Conservation (phyloP, 2,329 filamentous ascomycete species). For the Pochonia chlamydosporia region DNA sequence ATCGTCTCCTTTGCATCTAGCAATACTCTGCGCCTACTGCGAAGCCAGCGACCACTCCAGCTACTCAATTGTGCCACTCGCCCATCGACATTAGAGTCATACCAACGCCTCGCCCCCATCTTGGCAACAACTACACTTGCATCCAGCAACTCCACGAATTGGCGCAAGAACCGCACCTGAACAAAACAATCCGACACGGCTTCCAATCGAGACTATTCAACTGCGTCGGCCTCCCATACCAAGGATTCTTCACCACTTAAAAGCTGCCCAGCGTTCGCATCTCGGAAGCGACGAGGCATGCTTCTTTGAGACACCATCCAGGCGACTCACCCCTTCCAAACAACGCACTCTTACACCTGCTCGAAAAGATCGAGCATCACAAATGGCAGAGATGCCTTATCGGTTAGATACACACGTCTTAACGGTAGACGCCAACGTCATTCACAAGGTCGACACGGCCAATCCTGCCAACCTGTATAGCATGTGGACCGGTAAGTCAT, state of each 20-base stretch:
- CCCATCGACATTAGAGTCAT: background rate
- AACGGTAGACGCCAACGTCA: conserved; percentile 83
- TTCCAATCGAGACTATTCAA: background rate
- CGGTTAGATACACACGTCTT: conserved; percentile 79
- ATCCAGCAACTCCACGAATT: background rate
- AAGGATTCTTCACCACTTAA: background rate
- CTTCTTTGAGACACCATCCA: background rate
- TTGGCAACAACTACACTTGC: background rate
- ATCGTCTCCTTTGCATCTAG: background rate
- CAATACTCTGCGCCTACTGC: background rate
- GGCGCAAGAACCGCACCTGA: background rate
- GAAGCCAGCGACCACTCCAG: background rate
- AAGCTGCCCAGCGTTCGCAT: background rate
- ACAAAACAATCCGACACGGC: background rate
- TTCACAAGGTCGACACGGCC: conserved; percentile 90
- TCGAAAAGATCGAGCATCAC: conserved; percentile 32
- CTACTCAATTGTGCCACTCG: background rate
- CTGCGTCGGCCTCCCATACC: background rate
- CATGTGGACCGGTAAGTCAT: conserved; percentile 92
- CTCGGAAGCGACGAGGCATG: background rate
- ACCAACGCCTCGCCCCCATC: too few relatives aligned
- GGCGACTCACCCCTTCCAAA: background rate
- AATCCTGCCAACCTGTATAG: conserved; percentile 91
- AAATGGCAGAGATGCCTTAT: conserved; percentile 64
- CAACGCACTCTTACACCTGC: conserved; percentile 15